Evolutionary conservation across 306 rosid species (phyloP), one percentile per base, ranked within the genome.

Genomic region (Corylus heterophylla): DNA sequence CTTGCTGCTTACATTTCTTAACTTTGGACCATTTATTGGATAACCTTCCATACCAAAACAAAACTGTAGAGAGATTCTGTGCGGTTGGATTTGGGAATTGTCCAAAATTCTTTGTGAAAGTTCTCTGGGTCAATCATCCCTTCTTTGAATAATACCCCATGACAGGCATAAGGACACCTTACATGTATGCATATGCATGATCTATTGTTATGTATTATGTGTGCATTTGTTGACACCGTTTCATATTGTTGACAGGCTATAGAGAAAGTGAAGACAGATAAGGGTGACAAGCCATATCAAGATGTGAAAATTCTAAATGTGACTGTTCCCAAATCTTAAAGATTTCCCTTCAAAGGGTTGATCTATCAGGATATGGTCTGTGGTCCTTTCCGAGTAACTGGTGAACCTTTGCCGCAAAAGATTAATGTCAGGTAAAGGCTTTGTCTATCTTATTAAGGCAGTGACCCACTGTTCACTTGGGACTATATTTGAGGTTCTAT

Each of bases 191-290:
- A 67, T 39, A 39, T 7, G 17, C 25, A 67, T 16, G 72, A 39
- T 44, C 20, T 67, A 67, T 44, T 67, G 10, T 22, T 71, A 27
- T 27, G 6, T 8, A 29, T 67, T 13, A 17, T 63, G 17, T 31
- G 37, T 63, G 45, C 45, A 42, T 37, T 37, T 69, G 47, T 27
- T 58, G 71, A 76, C 55, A 80, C 66, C 75, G 56, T n/a, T 52
- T n/a, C 39, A 47, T 44, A 10, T 64, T 76, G 4, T 85, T 79
- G 75, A 75, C 96, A 95, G 99, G 89, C 85, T 74, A 87, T 93
- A 77, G 99, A 95, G 84, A 95, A 93, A 77, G 98, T 95, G 77
- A 93, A 93, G 93, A 88, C 96, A 49, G 97, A 93, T 92, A 95
- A 77, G 86, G 67, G 79, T 13, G 97, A 93, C 76, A 95, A 77